Percentiles rank a stretch among this genome's conserved stretches.
These are phyloP conservation scores for Diaporthe velutina DNA, from an alignment of 2,329 filamentous ascomycete species.

Conservation along the genomic window DNA sequence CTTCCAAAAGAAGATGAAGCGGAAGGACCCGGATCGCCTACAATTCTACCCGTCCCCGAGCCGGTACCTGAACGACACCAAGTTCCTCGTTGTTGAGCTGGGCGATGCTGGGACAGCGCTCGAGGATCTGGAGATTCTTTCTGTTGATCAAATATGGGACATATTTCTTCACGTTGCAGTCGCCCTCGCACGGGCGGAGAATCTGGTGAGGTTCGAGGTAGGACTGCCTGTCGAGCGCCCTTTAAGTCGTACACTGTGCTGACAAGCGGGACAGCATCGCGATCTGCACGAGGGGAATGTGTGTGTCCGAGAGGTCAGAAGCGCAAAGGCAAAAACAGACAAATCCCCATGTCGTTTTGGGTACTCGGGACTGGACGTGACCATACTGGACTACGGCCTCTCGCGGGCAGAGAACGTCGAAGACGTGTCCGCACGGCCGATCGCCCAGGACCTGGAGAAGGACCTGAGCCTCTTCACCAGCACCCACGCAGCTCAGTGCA, in stretches of 20 bases:
- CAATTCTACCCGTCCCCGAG: conserved; percentile 75
- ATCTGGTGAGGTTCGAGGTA: conserved; percentile 71
- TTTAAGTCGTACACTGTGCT: background rate
- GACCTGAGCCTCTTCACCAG: conserved; percentile 72
- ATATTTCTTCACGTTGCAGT: conserved; percentile 72
- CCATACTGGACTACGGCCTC: conserved; percentile 75
- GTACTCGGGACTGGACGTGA: conserved; percentile 72
- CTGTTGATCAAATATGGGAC: conserved; percentile 70
- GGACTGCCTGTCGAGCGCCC: conserved; percentile 28
- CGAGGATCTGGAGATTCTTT: conserved; percentile 67
- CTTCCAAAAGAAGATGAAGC: conserved; percentile 67
- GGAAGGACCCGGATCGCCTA: conserved; percentile 66
- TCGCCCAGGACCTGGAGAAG: conserved; percentile 71
- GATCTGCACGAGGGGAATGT: conserved; percentile 76
- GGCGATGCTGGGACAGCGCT: conserved; percentile 72
- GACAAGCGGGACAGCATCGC: conserved; percentile 62
- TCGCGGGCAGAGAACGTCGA: conserved; percentile 67
- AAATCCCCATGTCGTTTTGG: conserved; percentile 61
- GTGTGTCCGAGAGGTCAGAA: conserved; percentile 63
- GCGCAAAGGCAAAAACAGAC: conserved; percentile 47
- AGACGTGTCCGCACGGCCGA: conserved; percentile 50
- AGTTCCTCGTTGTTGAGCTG: conserved; percentile 72
- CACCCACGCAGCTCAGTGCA: conserved; percentile 70
- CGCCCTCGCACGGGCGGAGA: conserved; percentile 71
- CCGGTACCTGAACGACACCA: conserved; percentile 68